Evolutionary conservation across 768 basidiomycete species (phyloP).

Genomic region (Suillus variegatus): DNA sequence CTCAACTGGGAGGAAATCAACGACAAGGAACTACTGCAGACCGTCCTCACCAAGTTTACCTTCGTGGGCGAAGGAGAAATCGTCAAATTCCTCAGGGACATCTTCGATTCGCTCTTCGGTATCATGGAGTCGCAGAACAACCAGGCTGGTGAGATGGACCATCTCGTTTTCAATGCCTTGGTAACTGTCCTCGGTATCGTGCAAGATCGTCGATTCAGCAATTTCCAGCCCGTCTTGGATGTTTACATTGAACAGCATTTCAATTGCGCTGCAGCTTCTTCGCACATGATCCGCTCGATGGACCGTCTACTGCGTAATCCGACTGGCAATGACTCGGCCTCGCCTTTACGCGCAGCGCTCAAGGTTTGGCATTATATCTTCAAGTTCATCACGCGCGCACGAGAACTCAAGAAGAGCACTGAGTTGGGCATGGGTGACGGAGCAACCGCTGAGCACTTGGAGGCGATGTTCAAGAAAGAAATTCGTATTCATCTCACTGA

Average conservation of each 20-base stretch:
- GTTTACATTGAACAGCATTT: slow-evolving; percentile 93
- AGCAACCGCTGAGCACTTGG: slow-evolving; percentile 84
- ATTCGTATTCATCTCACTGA: slow-evolving; percentile 73
- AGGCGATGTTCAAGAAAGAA: slow-evolving; percentile 82
- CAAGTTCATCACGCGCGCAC: slow-evolving; percentile 89
- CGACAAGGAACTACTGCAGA: slow-evolving; percentile 65
- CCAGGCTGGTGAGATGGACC: slow-evolving; percentile 76
- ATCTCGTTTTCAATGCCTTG: slow-evolving; percentile 86
- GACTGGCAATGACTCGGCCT: slow-evolving; percentile 68
- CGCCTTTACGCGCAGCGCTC: slow-evolving; percentile 80
- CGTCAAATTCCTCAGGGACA: slow-evolving; percentile 87
- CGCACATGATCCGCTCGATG: slow-evolving; percentile 87
- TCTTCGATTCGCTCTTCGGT: slow-evolving; percentile 91
- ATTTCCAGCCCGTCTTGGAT: slow-evolving; percentile 92
- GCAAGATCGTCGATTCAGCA: slow-evolving; percentile 91
- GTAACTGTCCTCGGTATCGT: slow-evolving; percentile 91
- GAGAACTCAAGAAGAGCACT: slow-evolving; percentile 83
- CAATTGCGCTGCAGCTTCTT: slow-evolving; percentile 74
- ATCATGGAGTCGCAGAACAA: slow-evolving; percentile 80
- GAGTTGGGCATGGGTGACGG: slow-evolving; percentile 79
- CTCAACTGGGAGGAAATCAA: slow-evolving; percentile 77
- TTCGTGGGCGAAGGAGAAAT: slow-evolving; percentile 96
- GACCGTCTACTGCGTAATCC: slow-evolving; percentile 77
- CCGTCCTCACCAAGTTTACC: slow-evolving; percentile 79
- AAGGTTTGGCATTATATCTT: slow-evolving; percentile 98